Evolutionary conservation across 257 asterid genomes (phyloP).

Genomic region (Jasminum sambac): DNA sequence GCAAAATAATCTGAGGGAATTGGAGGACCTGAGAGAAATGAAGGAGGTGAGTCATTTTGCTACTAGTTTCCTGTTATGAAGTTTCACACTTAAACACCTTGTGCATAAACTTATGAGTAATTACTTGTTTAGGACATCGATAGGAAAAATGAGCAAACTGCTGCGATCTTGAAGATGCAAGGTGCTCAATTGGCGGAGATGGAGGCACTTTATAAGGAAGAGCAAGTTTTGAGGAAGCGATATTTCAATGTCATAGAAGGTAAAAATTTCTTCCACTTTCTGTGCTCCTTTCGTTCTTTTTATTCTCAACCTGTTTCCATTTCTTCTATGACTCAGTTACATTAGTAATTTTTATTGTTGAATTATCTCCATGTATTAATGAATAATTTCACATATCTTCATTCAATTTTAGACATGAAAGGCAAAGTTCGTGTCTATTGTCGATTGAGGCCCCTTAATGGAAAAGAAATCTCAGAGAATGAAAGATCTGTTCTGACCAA

Average conservation of each 20-base stretch:
- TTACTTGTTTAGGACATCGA: constrained; percentile 68
- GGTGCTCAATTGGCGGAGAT: constrained; percentile 93
- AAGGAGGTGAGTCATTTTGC: constrained; percentile 65
- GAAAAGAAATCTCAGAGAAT: constrained; percentile 62
- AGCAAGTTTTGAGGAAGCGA: constrained; percentile 82
- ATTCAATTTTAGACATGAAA: constrained; percentile 69
- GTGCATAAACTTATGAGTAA: constrained; percentile 13
- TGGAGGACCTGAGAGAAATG: constrained; percentile 95
- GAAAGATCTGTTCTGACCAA: constrained; percentile 59
- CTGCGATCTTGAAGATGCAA: constrained; percentile 93
- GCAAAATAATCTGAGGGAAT: constrained; percentile 79
- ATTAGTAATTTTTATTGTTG: constrained; percentile 4
- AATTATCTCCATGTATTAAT: constrained; percentile 1
- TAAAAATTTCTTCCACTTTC: constrained; percentile 21
- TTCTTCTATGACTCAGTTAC: constrained; percentile 9
- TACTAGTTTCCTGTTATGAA: constrained; percentile 2
- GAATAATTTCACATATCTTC: constrained; percentile 10
- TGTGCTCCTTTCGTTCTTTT: not conserved
- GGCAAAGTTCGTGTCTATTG: constrained; percentile 96
- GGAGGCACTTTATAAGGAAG: constrained; percentile 92
- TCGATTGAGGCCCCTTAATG: constrained; percentile 87
- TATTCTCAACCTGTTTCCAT: not conserved
- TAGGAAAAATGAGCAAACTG: constrained; percentile 96
- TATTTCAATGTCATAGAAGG: constrained; percentile 97
- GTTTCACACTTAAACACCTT: not conserved